phyloP scores from a whole-genome alignment of 2,329 filamentous ascomycete genomes.

The Zymoseptoria pseudotritici region DNA sequence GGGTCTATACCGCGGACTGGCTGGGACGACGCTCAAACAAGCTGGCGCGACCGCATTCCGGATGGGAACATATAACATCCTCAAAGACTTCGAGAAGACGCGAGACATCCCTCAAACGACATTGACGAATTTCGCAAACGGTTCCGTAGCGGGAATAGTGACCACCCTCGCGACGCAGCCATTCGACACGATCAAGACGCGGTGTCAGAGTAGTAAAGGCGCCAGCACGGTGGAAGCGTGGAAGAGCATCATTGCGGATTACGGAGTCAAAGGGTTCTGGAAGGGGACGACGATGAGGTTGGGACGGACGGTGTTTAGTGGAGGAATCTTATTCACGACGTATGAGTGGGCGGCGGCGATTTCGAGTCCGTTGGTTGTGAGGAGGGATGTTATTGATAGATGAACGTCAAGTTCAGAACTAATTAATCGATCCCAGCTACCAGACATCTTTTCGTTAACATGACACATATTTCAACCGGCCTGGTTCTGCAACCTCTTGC shows the following conservation, averaged over 20 bases:
- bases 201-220: conserved; percentile 52
- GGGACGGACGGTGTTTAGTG: conserved; percentile 56
- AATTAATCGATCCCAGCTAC: too few relatives aligned
- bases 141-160: conserved; percentile 52
- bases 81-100: conserved; percentile 51
- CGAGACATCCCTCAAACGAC: conserved; percentile 45
- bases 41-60: conserved; percentile 54
- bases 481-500: too few relatives aligned
- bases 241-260: conserved; percentile 47
- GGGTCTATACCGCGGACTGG: conserved; percentile 51
- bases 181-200: conserved; percentile 58
- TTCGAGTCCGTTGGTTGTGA: conserved; percentile 33
- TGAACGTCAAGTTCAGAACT: neutral
- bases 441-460: too few relatives aligned
- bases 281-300: conserved; percentile 61
- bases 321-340: conserved; percentile 58
- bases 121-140: conserved; percentile 53
- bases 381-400: conserved; percentile 4
- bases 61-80: conserved; percentile 55
- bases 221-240: conserved; percentile 52
- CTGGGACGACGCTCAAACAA: conserved; percentile 56
- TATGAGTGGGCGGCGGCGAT: conserved; percentile 52
- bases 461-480: too few relatives aligned
- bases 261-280: conserved; percentile 57
- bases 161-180: conserved; percentile 55